phyloP scores from a whole-genome alignment of 768 basidiomycete species.

The Lyophyllum atratum region DNA sequence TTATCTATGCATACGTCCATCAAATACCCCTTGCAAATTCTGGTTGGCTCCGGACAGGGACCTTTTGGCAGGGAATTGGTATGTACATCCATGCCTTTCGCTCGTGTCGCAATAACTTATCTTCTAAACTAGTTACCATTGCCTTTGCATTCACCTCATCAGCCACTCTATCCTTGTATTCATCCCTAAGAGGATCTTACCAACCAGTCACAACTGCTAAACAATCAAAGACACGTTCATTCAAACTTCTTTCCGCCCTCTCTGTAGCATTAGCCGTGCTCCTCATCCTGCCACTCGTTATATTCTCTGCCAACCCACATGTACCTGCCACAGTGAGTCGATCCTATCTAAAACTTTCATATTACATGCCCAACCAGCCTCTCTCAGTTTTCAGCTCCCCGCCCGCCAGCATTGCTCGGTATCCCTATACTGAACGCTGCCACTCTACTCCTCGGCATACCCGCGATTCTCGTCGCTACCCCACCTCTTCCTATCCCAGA shows the following conservation, averaged over 20 bases:
- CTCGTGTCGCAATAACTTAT: slow-evolving; percentile 1
- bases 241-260: slow-evolving; percentile 53
- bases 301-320: slow-evolving; percentile 51
- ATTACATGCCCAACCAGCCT: background rate
- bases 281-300: slow-evolving; percentile 57
- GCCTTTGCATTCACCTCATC: slow-evolving; percentile 69
- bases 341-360: slow-evolving; percentile 1
- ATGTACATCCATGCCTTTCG: slow-evolving; percentile 27
- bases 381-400: slow-evolving; percentile 8
- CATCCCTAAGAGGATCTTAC: slow-evolving; percentile 50
- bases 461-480: slow-evolving; percentile 56
- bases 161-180: slow-evolving; percentile 65
- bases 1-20: slow-evolving; percentile 51
- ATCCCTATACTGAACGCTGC: slow-evolving; percentile 47
- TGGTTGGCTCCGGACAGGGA: slow-evolving; percentile 42
- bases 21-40: slow-evolving; percentile 40
- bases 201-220: slow-evolving; percentile 42
- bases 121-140: slow-evolving; percentile 44
- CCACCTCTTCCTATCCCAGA: slow-evolving; percentile 54
- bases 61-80: slow-evolving; percentile 70
- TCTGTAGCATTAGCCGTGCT: slow-evolving; percentile 50
- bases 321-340: slow-evolving; percentile 37
- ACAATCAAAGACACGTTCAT: slow-evolving; percentile 53
- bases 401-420: slow-evolving; percentile 28
- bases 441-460: slow-evolving; percentile 60